These are phyloP conservation scores for Phytophthora kernoviae DNA, from an alignment of 352 stramenopile genomes.

Conservation along the genomic window DNA sequence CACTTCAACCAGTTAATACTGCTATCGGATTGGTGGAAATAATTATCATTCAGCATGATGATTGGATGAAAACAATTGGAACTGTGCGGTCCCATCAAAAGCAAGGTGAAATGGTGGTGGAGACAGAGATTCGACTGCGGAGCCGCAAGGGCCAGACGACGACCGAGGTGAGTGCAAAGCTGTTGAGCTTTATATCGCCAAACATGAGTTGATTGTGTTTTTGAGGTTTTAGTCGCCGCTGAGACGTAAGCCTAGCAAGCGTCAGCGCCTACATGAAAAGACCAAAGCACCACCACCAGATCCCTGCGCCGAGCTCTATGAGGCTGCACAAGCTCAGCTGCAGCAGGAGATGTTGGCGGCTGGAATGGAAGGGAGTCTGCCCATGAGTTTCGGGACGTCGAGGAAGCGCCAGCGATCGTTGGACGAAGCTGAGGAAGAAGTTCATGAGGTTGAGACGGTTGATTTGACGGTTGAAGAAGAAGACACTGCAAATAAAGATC, in stretches of 20 bases:
- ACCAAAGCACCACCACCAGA: conserved; percentile 5
- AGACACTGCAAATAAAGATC: neutral
- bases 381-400: conserved; percentile 62
- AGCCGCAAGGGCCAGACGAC: conserved; percentile 16
- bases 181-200: neutral
- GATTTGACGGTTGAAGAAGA: neutral
- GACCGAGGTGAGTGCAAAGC: conserved; percentile 19
- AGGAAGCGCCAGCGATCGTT: conserved; percentile 32
- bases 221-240: conserved; percentile 2
- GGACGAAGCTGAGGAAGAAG: neutral
- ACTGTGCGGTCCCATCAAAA: conserved; percentile 9
- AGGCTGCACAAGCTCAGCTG: conserved; percentile 58
- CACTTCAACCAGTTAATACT: conserved; percentile 21
- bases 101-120: conserved; percentile 20
- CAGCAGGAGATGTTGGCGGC: conserved; percentile 64
- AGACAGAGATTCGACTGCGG: conserved; percentile 30
- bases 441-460: too few relatives aligned
- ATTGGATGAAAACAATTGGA: conserved; percentile 27
- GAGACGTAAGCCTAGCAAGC: conserved; percentile 35
- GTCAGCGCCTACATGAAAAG: conserved; percentile 17
- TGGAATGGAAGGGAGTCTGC: conserved; percentile 55
- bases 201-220: conserved; percentile 1
- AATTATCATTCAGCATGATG: neutral
- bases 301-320: conserved; percentile 44
- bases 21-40: neutral